Evolutionary conservation across 2,329 filamentous ascomycete genomes (phyloP), one percentile per base, ranked within the genome.

Genomic region (Thielaviopsis ethacetica): DNA sequence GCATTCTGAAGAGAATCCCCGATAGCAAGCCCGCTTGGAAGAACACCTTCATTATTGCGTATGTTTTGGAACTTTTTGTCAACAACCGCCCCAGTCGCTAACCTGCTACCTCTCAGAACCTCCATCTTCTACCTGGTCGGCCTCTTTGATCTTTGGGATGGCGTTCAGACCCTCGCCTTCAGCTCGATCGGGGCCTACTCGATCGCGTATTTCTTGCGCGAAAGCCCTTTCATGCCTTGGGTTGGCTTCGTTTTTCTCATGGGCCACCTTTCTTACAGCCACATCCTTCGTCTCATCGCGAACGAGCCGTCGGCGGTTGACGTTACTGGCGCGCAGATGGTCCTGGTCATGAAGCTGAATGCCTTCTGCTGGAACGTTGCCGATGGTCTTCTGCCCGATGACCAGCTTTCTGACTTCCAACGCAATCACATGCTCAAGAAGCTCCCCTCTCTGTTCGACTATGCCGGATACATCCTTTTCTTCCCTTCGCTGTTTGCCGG

Each of bases 281-380:
- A 98, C 70, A 85, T 98, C 62, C 75, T 81, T 60, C 86, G 94
- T 47, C 89, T 95, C 70, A 80, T 83, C 47, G 73, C 79, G 47
- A 77, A 86, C 65, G 77, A 82, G 62, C 81, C 87, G 0, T 76
- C 80, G 47, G 71, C 74, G 1, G 77, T 95, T 61, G 93, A 98
- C 69, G 91, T 98, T 65, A 96, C 91, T 0, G 91, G 86, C 49
- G 90, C 91, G 1, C 93, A 98, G 71, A 98, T 98, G 93, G 93
- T 98, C 38, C 73, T 97, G 65, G 85, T 97, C 63, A 98, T 98
- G 89, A 98, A 98, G 71, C 81, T 98, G 41, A 89, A 84, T 22
- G 87, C 91, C 5, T 98, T 98, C 68, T 95, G 89, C 73, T 98
- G 93, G 93, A 97, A 97, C 68, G 85, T 97, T 9, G 90, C 93